These are phyloP conservation scores for Gaertneriomyces semiglobifer DNA, from an alignment of 192 early-diverging fungal species.

Conservation along the genomic window DNA sequence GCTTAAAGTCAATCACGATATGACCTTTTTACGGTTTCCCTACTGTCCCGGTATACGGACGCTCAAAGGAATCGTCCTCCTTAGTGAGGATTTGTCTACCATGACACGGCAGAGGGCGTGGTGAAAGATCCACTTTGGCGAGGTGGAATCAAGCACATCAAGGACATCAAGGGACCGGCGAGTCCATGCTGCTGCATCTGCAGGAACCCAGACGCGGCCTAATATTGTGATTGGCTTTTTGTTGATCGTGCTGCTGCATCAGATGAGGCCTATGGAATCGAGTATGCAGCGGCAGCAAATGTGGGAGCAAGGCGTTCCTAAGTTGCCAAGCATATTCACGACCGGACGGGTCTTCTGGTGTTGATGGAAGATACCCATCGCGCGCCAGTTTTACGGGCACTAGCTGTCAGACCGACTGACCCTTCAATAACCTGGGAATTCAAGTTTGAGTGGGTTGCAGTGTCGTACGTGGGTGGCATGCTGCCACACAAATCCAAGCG, in stretches of 20 bases:
- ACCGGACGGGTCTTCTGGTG: neutral
- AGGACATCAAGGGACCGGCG: neutral
- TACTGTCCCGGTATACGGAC: no score
- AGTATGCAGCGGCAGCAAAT: neutral
- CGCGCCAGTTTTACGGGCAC: neutral
- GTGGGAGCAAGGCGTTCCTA: neutral
- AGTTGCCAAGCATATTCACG: neutral
- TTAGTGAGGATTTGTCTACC: no score
- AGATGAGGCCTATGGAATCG: conserved; percentile 1
- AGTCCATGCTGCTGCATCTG: neutral
- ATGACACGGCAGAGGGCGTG: no score
- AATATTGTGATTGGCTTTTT: conserved; percentile 6
- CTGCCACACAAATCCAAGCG: neutral
- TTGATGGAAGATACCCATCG: neutral
- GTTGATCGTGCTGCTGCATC: no score
- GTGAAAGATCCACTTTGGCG: conserved; percentile 1
- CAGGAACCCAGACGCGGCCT: neutral
- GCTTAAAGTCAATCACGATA: no score
- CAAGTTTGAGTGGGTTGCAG: neutral
- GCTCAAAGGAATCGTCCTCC: no score
- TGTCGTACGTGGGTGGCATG: conserved; percentile 2
- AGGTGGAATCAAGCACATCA: no score
- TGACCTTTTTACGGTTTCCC: no score
- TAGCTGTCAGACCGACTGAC: neutral
- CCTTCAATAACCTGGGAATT: neutral